Conservation (phyloP, 2,329 filamentous ascomycete genomes). For the Sarocladiaceae sp. region DNA sequence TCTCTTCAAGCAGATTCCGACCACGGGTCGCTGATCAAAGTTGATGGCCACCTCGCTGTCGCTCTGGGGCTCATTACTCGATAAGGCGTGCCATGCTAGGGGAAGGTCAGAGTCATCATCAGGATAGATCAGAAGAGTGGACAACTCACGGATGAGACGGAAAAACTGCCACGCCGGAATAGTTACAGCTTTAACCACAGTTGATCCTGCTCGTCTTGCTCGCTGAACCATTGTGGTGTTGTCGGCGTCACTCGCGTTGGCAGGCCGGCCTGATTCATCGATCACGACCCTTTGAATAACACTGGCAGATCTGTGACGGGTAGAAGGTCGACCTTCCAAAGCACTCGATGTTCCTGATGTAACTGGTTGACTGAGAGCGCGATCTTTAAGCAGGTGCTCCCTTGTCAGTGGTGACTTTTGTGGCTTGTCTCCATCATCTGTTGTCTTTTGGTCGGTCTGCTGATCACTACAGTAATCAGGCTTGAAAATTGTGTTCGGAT, state of each 20-base stretch:
- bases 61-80: conserved; percentile 45
- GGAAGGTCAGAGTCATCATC: background rate
- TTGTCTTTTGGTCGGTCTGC: background rate
- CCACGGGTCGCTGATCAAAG: conserved; percentile 76
- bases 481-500: background rate
- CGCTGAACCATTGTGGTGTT: conserved; percentile 34
- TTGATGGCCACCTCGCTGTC: conserved; percentile 84
- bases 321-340: conserved; percentile 23
- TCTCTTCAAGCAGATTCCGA: conserved; percentile 89
- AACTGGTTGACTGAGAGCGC: conserved; percentile 1
- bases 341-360: conserved; percentile 14
- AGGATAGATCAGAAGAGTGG: background rate
- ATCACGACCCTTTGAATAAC: conserved; percentile 56
- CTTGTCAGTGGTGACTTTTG: background rate
- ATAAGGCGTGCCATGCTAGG: conserved; percentile 74
- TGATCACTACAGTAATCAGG: background rate
- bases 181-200: conserved; percentile 70
- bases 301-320: conserved; percentile 48
- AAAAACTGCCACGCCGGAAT: conserved; percentile 99
- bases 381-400: conserved; percentile 2
- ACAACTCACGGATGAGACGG: conserved; percentile 71
- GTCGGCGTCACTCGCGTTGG: conserved; percentile 29
- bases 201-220: conserved; percentile 39
- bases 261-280: conserved; percentile 41
- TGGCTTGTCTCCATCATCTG: no score